Conservation (phyloP, 441 rosid species). For the Bruguiera hainesii region DNA sequence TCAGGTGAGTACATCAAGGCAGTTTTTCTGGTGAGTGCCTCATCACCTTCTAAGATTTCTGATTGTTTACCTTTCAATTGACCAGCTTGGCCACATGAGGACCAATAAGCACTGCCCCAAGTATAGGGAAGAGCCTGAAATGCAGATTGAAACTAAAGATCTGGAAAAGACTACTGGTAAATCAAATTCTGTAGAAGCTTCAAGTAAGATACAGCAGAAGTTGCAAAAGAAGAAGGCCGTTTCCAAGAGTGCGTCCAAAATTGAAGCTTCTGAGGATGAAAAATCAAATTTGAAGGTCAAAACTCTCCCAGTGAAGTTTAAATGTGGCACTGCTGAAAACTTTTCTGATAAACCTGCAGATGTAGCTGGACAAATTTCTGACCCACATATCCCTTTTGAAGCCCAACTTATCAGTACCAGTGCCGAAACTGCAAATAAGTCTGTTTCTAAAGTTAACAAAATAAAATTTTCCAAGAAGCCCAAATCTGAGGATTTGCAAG, state of each 20-base stretch:
- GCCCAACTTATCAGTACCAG: conserved; percentile 37
- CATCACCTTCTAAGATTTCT: conserved; percentile 6
- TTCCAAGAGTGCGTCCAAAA: conserved; percentile 43
- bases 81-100: conserved; percentile 98
- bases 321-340: conserved; percentile 57
- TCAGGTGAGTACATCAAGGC: conserved; percentile 54
- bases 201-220: conserved; percentile 55
- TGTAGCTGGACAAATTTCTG: conserved; percentile 51
- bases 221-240: conserved; percentile 53
- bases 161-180: conserved; percentile 56
- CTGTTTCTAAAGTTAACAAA: conserved; percentile 58
- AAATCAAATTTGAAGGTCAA: conserved; percentile 50
- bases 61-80: conserved; percentile 20
- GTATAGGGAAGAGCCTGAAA: conserved; percentile 80
- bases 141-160: conserved; percentile 50
- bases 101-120: conserved; percentile 98
- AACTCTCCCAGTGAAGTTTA: conserved; percentile 68
- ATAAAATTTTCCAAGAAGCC: conserved; percentile 69
- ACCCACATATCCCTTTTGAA: conserved; percentile 43
- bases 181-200: conserved; percentile 48
- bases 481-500: conserved; percentile 55
- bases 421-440: conserved; percentile 49
- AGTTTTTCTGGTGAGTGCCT: background rate
- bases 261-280: conserved; percentile 60
- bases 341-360: conserved; percentile 47